Percentiles rank a stretch among this genome's conserved stretches.
These are phyloP conservation scores for Starmerella vaccinii DNA, from an alignment of 805 yeast species.

Conservation along the genomic window DNA sequence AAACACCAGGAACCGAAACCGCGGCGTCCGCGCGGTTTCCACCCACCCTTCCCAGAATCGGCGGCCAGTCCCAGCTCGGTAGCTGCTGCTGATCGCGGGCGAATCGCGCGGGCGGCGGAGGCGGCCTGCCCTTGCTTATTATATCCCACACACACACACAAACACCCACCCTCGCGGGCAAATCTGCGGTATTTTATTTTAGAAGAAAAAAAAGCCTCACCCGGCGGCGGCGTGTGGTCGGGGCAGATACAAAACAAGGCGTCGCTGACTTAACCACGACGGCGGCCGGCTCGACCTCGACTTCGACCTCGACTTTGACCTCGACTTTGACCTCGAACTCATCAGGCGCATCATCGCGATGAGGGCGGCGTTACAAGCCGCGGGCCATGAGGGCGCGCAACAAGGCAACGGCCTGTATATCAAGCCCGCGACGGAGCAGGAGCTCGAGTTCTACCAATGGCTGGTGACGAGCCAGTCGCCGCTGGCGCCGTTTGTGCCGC, in stretches of 20 bases:
- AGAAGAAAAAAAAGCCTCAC: too few species aligned
- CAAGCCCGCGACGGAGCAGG: slow-evolving; percentile 56
- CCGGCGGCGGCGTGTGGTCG: too few species aligned
- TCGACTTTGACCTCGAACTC: neutral
- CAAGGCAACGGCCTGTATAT: slow-evolving; percentile 58
- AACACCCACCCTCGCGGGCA: too few species aligned
- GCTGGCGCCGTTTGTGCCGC: slow-evolving; percentile 39
- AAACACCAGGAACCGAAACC: too few species aligned
- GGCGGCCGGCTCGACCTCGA: neutral
- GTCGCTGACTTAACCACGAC: neutral
- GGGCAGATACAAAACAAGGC: too few species aligned
- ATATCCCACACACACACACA: too few species aligned
- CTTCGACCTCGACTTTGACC: neutral
- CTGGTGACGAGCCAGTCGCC: slow-evolving; percentile 21
- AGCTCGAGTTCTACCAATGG: slow-evolving; percentile 60
- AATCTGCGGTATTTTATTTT: too few species aligned
- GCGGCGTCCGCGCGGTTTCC: too few species aligned
- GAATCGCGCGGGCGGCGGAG: too few species aligned
- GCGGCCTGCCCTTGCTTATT: neutral
- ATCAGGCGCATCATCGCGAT: neutral
- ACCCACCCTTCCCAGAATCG: too few species aligned
- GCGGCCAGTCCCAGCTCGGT: too few species aligned
- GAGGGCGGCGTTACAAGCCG: slow-evolving; percentile 49
- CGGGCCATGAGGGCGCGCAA: slow-evolving; percentile 82
- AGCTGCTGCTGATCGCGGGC: too few species aligned